Evolutionary conservation across 192 early-diverging fungal genomes (phyloP).

Genomic region (Irineochytrium annulatum): DNA sequence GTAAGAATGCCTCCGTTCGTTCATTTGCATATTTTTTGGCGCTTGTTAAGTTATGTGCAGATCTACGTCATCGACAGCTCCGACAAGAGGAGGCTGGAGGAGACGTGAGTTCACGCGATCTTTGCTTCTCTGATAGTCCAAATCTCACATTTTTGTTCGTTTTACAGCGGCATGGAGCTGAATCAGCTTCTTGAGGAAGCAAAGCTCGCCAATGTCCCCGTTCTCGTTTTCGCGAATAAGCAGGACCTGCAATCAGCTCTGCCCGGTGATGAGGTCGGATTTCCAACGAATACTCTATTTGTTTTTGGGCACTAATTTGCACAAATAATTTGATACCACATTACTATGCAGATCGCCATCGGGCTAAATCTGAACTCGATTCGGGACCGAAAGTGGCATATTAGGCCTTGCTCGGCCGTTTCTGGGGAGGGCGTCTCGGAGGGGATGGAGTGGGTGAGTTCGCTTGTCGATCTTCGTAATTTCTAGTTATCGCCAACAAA

Average conservation of each 20-base stretch:
- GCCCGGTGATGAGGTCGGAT: conserved; percentile 46
- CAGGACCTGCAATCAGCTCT: conserved; percentile 76
- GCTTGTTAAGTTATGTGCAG: conserved; percentile 1
- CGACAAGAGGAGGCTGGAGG: conserved; percentile 77
- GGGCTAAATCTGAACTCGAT: conserved; percentile 54
- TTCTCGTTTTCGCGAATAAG: conserved; percentile 97
- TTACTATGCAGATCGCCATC: conserved; percentile 43
- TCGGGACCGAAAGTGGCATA: conserved; percentile 56
- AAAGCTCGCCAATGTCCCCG: conserved; percentile 81
- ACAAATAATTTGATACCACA: not conserved
- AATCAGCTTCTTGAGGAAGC: conserved; percentile 77
- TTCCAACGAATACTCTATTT: not conserved
- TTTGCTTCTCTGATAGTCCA: not conserved
- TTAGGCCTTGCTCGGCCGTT: conserved; percentile 54
- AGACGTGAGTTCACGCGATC: conserved; percentile 43
- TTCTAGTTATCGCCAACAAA: too few relatives aligned
- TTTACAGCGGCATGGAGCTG: conserved; percentile 63
- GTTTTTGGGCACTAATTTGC: not conserved
- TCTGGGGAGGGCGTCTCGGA: conserved; percentile 48
- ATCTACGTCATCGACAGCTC: conserved; percentile 97
- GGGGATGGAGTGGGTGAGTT: conserved; percentile 64
- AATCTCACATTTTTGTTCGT: conserved; percentile 1
- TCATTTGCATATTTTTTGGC: not conserved
- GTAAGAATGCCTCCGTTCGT: conserved; percentile 17
- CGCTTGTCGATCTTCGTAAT: too few relatives aligned